phyloP scores from a whole-genome alignment of 1,284 basidiomycete genomes.

The Malassezia sympodialis region DNA sequence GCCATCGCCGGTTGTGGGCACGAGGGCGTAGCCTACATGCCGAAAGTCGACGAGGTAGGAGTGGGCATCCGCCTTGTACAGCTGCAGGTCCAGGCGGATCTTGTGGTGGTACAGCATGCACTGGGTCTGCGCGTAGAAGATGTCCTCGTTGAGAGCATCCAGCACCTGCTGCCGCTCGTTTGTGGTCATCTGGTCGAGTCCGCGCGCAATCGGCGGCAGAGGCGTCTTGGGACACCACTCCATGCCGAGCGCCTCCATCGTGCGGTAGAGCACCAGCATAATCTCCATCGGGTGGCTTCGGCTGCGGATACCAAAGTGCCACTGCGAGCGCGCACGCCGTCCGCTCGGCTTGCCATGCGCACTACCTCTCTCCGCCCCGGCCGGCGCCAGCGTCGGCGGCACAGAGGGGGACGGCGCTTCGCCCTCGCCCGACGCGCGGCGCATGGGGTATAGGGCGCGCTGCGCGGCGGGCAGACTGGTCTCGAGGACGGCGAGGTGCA shows the following conservation, averaged over 20 bases:
- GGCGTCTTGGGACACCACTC: conserved; percentile 62
- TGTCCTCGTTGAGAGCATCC: conserved; percentile 51
- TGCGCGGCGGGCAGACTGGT: conserved; percentile 22
- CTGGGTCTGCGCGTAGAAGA: conserved; percentile 90
- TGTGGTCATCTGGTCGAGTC: conserved; percentile 41
- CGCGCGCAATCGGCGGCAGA: conserved; percentile 2
- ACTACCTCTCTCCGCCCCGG: conserved; percentile 16
- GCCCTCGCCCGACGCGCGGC: conserved; percentile 17
- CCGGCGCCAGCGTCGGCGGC: conserved; percentile 19
- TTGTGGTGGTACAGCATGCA: conserved; percentile 50
- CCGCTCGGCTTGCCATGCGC: neutral
- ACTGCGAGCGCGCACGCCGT: conserved; percentile 52
- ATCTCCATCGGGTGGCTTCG: conserved; percentile 96
- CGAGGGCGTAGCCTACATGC: conserved; percentile 78
- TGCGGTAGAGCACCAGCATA: conserved; percentile 95
- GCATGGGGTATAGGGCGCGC: conserved; percentile 10
- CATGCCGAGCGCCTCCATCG: conserved; percentile 83
- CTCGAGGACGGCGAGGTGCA: conserved; percentile 31
- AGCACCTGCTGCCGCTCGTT: conserved; percentile 49
- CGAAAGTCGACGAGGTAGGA: conserved; percentile 98
- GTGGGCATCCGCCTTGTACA: conserved; percentile 86
- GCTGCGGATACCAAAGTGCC: conserved; percentile 96
- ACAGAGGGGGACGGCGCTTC: conserved; percentile 11
- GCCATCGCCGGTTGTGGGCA: neutral
- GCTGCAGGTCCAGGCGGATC: conserved; percentile 80